Evolutionary conservation across 345 rosid species (phyloP).

Genomic region (Populus simonii): DNA sequence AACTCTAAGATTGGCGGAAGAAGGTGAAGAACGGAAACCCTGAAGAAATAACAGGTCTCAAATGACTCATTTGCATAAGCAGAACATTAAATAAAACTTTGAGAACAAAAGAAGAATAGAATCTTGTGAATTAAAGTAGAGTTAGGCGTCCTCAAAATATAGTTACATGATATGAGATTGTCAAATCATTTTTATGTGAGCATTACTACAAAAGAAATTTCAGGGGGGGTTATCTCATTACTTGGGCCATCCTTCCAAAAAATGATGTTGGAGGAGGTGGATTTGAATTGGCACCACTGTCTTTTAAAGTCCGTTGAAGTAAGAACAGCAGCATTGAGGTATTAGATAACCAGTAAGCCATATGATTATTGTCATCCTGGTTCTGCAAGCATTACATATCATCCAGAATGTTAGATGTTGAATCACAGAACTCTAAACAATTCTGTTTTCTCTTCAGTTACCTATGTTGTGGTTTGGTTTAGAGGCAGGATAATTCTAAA

Average conservation of each 20-base stretch:
- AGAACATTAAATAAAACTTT: background rate
- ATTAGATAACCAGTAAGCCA: slow-evolving; percentile 97
- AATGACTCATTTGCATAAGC: background rate
- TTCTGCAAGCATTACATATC: slow-evolving; percentile 40
- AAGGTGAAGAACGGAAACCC: slow-evolving; percentile 94
- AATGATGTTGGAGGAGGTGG: slow-evolving; percentile 79
- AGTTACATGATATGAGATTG: background rate
- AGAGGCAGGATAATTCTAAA: background rate
- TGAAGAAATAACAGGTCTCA: slow-evolving; percentile 21
- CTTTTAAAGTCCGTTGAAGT: slow-evolving; percentile 20
- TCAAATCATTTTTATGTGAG: background rate
- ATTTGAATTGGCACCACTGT: slow-evolving; percentile 49
- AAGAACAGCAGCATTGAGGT: slow-evolving; percentile 46
- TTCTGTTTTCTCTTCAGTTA: background rate
- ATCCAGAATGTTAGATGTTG: slow-evolving; percentile 8
- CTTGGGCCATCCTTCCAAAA: slow-evolving; percentile 79
- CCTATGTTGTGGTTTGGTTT: background rate
- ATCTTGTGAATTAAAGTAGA: slow-evolving; percentile 8
- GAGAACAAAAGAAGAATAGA: background rate
- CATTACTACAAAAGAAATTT: background rate
- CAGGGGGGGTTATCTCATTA: background rate
- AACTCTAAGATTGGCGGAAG: slow-evolving; percentile 61
- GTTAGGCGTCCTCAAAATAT: background rate
- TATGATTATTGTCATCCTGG: slow-evolving; percentile 75
- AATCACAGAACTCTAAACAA: background rate